Evolutionary conservation across 2,329 filamentous ascomycete genomes (phyloP).

Genomic region (Elsinoe necatrix): DNA sequence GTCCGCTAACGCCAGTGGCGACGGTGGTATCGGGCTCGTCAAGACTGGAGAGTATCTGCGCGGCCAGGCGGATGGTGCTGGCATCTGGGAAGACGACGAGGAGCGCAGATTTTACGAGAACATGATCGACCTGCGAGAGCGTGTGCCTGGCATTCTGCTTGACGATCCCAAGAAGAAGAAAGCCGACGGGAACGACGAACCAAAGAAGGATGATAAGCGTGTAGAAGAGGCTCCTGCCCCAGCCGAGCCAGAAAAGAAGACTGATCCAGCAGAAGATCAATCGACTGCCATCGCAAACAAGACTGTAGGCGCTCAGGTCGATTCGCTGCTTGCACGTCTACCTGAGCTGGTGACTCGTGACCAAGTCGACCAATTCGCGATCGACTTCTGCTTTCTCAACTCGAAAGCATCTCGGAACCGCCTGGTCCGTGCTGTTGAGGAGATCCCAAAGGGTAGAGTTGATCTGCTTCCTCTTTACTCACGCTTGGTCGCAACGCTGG

Average conservation of each 20-base stretch:
- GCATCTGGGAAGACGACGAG: constrained; percentile 98
- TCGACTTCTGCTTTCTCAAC: constrained; percentile 97
- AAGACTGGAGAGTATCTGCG: constrained; percentile 90
- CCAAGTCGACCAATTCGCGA: constrained; percentile 78
- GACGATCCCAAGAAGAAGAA: constrained; percentile 97
- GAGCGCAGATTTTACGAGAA: constrained; percentile 98
- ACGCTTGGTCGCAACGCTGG: constrained; percentile 85
- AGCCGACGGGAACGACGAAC: constrained; percentile 67
- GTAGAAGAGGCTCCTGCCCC: constrained; percentile 36
- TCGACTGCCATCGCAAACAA: constrained; percentile 96
- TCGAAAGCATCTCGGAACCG: constrained; percentile 96
- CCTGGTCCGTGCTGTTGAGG: constrained; percentile 83
- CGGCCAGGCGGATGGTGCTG: constrained; percentile 79
- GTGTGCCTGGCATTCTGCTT: constrained; percentile 85
- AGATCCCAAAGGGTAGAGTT: constrained; percentile 86
- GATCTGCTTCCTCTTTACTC: constrained; percentile 87
- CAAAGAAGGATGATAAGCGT: constrained; percentile 56
- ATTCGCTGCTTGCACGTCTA: constrained; percentile 77
- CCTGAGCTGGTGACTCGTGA: constrained; percentile 90
- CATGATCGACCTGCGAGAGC: constrained; percentile 85
- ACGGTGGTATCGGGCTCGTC: constrained; percentile 80
- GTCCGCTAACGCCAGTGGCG: constrained; percentile 53
- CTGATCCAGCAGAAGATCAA: constrained; percentile 61
- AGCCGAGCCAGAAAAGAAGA: constrained; percentile 41
- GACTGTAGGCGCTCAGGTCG: constrained; percentile 93